Percentiles rank a stretch among this genome's conserved stretches.
Evolutionary conservation across 345 rosid genomes (phyloP).

Genomic region (Camelina sativa): DNA sequence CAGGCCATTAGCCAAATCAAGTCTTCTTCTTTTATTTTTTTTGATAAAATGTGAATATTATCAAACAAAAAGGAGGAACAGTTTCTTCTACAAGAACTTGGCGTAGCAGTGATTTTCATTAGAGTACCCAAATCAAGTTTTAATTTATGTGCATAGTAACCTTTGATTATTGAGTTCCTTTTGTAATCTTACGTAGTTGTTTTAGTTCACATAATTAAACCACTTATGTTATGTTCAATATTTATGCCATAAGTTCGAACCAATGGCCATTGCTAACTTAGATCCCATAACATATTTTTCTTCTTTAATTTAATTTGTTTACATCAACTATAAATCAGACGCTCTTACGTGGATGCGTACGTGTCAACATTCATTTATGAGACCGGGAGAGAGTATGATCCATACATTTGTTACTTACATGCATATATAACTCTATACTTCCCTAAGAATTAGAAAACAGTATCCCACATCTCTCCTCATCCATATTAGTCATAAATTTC

Average conservation of each 20-base stretch:
- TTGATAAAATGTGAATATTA: too few species aligned
- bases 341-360: slow-evolving; percentile 33
- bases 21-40: too few species aligned
- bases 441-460: slow-evolving; percentile 3
- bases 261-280: slow-evolving; percentile 36
- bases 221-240: slow-evolving; percentile 4
- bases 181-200: not conserved
- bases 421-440: slow-evolving; percentile 16
- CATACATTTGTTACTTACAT: not conserved
- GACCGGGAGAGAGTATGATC: slow-evolving; percentile 9
- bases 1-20: slow-evolving; percentile 26
- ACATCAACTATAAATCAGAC: slow-evolving; percentile 25
- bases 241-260: slow-evolving; percentile 14
- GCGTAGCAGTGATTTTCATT: too few species aligned
- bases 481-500: not conserved
- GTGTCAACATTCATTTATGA: slow-evolving; percentile 34
- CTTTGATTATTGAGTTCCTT: slow-evolving; percentile 20
- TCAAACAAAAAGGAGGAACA: too few species aligned
- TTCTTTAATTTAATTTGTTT: not conserved
- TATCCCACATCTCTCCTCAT: slow-evolving; percentile 9
- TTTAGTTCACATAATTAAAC: slow-evolving; percentile 8
- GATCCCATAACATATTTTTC: slow-evolving; percentile 20
- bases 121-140: slow-evolving; percentile 4
- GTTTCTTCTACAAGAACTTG: too few species aligned
- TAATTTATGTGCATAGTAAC: not conserved